phyloP scores from a whole-genome alignment of 2,329 filamentous ascomycete species.

The Fusarium dlaminii region DNA sequence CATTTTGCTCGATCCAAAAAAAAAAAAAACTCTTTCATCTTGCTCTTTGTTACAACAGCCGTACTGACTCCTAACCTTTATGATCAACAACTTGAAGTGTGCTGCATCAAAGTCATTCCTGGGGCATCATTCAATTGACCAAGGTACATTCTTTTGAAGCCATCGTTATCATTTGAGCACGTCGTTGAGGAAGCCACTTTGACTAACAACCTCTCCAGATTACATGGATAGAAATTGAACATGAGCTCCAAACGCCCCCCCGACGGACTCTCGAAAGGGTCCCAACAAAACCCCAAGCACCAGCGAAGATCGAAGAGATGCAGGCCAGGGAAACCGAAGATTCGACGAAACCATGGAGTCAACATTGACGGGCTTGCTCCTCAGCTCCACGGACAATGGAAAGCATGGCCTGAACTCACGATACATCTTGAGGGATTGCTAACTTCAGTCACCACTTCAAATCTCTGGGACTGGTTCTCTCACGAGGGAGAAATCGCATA shows the following conservation, averaged over 20 bases:
- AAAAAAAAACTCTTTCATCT: neutral
- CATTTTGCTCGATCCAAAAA: neutral
- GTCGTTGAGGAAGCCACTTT: too few species aligned
- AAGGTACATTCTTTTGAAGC: neutral
- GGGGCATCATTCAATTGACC: neutral
- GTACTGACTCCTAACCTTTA: neutral
- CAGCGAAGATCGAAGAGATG: neutral
- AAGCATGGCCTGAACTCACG: slow-evolving; percentile 46
- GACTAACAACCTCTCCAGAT: neutral
- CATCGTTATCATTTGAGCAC: too few species aligned
- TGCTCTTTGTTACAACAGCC: neutral
- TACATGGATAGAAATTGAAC: neutral
- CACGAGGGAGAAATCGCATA: slow-evolving; percentile 61
- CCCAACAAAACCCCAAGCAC: neutral
- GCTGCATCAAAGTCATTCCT: neutral
- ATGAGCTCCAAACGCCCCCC: slow-evolving; percentile 1
- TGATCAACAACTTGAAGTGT: neutral
- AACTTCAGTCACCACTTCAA: slow-evolving; percentile 47
- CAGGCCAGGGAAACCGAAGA: neutral
- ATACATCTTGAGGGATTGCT: slow-evolving; percentile 50
- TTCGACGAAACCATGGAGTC: neutral
- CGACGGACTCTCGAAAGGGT: neutral
- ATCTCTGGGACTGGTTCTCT: slow-evolving; percentile 63
- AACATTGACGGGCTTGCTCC: neutral
- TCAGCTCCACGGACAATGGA: slow-evolving; percentile 42